phyloP scores from a whole-genome alignment of 805 yeast species.

The Suhomyces prunicola region DNA sequence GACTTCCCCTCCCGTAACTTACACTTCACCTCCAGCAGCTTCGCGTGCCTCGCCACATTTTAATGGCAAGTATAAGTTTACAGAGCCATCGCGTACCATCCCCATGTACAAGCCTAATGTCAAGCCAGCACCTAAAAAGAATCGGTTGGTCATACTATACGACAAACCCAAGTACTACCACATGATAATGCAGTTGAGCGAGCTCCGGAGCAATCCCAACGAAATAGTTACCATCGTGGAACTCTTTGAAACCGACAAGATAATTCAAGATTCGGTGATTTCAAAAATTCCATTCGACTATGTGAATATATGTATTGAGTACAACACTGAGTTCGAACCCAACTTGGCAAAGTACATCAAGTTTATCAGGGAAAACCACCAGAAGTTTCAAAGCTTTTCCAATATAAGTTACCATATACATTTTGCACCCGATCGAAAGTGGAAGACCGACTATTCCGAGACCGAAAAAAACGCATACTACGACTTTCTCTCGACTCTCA shows the following conservation, averaged over 20 bases:
- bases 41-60: background rate
- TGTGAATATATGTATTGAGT: constrained; percentile 31
- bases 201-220: constrained; percentile 15
- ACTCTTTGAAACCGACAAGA: constrained; percentile 14
- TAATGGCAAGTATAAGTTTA: background rate
- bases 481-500: constrained; percentile 21
- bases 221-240: constrained; percentile 19
- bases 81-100: background rate
- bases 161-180: constrained; percentile 28
- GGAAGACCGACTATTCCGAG: constrained; percentile 27
- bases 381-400: constrained; percentile 12
- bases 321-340: constrained; percentile 25
- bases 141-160: constrained; percentile 18
- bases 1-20: background rate
- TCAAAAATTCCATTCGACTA: constrained; percentile 16
- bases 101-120: constrained; percentile 1
- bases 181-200: constrained; percentile 23
- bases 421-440: constrained; percentile 28
- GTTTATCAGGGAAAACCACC: constrained; percentile 18
- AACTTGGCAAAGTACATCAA: constrained; percentile 19
- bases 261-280: constrained; percentile 9
- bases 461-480: constrained; percentile 24
- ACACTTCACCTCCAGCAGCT: background rate
- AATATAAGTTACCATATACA: constrained; percentile 35
- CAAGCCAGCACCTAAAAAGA: constrained; percentile 4